A percentile compares a stretch with the other conserved stretches of the same genome.
Evolutionary conservation across 805 yeast genomes (phyloP).

Genomic region (Sugiyamaella boreocaroliniensis): DNA sequence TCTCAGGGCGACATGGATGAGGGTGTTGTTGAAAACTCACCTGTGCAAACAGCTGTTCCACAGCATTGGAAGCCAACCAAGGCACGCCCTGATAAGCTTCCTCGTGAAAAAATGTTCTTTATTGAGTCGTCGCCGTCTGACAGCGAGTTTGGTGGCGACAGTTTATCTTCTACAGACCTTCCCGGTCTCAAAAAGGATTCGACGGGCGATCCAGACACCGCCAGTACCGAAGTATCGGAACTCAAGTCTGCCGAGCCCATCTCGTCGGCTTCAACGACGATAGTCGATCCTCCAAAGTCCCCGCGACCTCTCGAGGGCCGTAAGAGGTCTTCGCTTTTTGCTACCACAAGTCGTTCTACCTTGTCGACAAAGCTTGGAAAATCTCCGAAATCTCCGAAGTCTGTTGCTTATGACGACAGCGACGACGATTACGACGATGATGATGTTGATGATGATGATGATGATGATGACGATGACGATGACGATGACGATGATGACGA

Average conservation of each 20-base stretch:
- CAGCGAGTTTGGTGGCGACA: constrained; percentile 24
- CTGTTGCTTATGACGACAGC: not conserved
- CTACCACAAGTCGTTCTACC: not conserved
- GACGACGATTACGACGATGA: constrained; percentile 1
- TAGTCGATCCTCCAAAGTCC: not conserved
- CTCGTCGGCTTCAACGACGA: no score
- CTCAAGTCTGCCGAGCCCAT: not conserved
- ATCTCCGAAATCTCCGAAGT: not conserved
- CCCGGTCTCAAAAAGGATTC: not conserved
- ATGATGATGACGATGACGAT: constrained; percentile 15
- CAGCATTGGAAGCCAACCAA: constrained; percentile 16
- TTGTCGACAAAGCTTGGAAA: not conserved
- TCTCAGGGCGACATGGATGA: not conserved
- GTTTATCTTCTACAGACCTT: constrained; percentile 18
- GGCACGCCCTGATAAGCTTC: constrained; percentile 21
- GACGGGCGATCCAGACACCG: not conserved
- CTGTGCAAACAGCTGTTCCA: constrained; percentile 3
- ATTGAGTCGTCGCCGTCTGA: constrained; percentile 36
- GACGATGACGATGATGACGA: constrained; percentile 18
- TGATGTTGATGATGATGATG: constrained; percentile 15
- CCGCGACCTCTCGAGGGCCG: not conserved
- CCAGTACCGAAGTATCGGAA: not conserved
- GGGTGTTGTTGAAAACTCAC: not conserved
- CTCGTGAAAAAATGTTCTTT: constrained; percentile 33
- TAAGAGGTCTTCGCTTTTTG: not conserved